phyloP scores from a whole-genome alignment of 495 filamentous ascomycete genomes.

The Massariosphaeria phaeospora region DNA sequence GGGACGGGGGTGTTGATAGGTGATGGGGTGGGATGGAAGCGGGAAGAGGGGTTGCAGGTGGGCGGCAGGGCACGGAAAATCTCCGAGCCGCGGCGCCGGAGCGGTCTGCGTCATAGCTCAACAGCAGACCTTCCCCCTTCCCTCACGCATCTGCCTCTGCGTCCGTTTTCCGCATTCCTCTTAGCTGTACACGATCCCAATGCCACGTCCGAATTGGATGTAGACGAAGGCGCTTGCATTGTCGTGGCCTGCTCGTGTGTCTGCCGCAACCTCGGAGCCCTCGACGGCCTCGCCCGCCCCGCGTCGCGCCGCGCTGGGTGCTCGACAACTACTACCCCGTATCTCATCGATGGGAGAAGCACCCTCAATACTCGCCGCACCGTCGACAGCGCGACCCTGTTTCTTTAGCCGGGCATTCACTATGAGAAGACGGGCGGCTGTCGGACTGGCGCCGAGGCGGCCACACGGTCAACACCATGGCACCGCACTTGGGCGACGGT shows the following conservation, averaged over 20 bases:
- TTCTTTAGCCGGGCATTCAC: slow-evolving; percentile 69
- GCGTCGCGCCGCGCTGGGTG: slow-evolving; percentile 71
- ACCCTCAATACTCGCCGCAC: too few relatives aligned
- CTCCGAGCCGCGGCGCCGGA: background rate
- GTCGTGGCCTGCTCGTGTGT: background rate
- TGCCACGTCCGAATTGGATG: too few relatives aligned
- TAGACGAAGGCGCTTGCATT: background rate
- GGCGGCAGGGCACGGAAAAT: background rate
- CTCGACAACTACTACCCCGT: slow-evolving; percentile 67
- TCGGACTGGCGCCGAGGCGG: slow-evolving; percentile 62
- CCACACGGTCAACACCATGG: slow-evolving; percentile 71
- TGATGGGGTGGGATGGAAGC: background rate
- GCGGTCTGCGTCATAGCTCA: background rate
- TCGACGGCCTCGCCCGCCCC: slow-evolving; percentile 44
- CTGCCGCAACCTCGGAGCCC: background rate
- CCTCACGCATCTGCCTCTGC: too few relatives aligned
- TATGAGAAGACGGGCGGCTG: slow-evolving; percentile 68
- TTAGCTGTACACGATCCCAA: too few relatives aligned
- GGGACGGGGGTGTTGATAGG: background rate
- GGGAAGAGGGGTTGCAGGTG: too few relatives aligned
- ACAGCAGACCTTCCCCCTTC: too few relatives aligned
- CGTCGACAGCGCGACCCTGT: too few relatives aligned
- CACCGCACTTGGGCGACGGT: slow-evolving; percentile 67
- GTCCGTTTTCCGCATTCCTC: too few relatives aligned
- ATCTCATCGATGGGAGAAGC: slow-evolving; percentile 56